These are phyloP conservation scores for Eragrostis tef DNA, from an alignment of 202 grass and related monocot species.

Conservation along the genomic window DNA sequence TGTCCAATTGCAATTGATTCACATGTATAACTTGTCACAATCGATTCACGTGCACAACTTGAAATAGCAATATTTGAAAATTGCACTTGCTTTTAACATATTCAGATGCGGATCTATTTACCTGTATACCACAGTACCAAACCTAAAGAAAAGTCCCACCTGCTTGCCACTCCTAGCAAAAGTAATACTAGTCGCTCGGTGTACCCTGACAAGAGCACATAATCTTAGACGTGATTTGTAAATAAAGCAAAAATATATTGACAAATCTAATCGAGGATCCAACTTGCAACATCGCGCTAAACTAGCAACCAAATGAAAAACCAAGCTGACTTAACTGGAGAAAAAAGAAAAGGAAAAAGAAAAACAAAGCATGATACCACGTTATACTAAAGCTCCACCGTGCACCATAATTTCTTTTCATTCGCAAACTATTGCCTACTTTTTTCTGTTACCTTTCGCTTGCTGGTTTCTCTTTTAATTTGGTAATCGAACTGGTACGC, in stretches of 20 bases:
- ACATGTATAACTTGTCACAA: too few relatives aligned
- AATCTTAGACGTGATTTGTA: background rate
- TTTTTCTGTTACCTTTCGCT: background rate
- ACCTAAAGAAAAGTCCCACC: background rate
- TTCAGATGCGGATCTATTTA: background rate
- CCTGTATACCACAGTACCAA: background rate
- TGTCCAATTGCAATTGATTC: too few relatives aligned
- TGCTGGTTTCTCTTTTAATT: background rate
- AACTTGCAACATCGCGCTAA: background rate
- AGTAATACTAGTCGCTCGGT: background rate
- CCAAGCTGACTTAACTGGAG: background rate
- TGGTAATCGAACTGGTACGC: background rate
- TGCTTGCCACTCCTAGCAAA: background rate
- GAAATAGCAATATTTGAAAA: too few relatives aligned
- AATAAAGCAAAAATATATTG: background rate
- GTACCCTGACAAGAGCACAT: background rate
- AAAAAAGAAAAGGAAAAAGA: background rate
- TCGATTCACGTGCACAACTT: too few relatives aligned
- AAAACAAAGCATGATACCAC: background rate
- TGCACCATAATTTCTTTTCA: background rate
- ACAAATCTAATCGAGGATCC: background rate
- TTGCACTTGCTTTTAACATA: background rate
- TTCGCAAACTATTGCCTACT: background rate
- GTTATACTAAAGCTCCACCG: background rate
- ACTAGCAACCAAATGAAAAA: background rate